These are phyloP conservation scores for Lachnellula hyalina DNA, from an alignment of 2,329 filamentous ascomycete genomes.

Conservation along the genomic window DNA sequence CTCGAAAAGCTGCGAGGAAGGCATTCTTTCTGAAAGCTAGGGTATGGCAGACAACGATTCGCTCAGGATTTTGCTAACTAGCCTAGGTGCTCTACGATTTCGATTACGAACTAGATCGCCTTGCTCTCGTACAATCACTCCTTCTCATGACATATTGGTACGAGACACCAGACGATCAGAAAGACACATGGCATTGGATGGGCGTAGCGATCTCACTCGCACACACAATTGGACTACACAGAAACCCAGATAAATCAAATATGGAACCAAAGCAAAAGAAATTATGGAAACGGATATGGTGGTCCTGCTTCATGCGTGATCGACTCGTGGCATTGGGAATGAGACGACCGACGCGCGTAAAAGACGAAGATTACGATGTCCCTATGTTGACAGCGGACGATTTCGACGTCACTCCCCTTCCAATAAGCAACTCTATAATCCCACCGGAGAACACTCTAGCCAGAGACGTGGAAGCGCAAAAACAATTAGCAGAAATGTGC, in stretches of 20 bases:
- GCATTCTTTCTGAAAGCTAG: conserved; percentile 85
- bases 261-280: conserved; percentile 71
- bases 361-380: conserved; percentile 89
- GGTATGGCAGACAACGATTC: conserved; percentile 44
- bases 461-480: conserved; percentile 67
- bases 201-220: conserved; percentile 89
- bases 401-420: conserved; percentile 69
- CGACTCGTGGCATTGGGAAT: conserved; percentile 88
- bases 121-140: conserved; percentile 81
- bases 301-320: conserved; percentile 95
- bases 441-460: conserved; percentile 65
- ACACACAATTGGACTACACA: conserved; percentile 88
- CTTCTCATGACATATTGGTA: conserved; percentile 97
- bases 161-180: conserved; percentile 92
- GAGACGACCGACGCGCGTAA: conserved; percentile 86
- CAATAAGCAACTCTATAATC: conserved; percentile 63
- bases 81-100: conserved; percentile 81
- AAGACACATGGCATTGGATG: conserved; percentile 99
- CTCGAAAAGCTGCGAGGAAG: conserved; percentile 76
- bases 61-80: conserved; percentile 9
- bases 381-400: conserved; percentile 81
- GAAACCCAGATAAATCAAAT: conserved; percentile 72
- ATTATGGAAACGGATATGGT: conserved; percentile 95
- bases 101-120: conserved; percentile 86
- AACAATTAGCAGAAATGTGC: conserved; percentile 78